phyloP scores from a whole-genome alignment of 2,329 filamentous ascomycete species.

The Delphinella strobiligena region DNA sequence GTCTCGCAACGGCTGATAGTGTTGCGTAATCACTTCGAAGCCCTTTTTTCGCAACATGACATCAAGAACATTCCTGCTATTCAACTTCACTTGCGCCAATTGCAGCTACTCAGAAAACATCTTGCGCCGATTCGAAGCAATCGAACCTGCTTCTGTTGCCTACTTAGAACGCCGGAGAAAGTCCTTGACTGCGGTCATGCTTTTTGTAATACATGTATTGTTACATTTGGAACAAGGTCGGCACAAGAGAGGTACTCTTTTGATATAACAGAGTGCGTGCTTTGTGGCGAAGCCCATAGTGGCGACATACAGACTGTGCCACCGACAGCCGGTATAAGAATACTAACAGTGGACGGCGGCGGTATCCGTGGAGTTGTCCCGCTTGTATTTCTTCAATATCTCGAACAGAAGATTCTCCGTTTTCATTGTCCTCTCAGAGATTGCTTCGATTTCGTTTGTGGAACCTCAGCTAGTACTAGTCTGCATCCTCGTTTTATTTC shows the following conservation, averaged over 20 bases:
- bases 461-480: conserved; percentile 18
- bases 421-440: conserved; percentile 13
- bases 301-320: conserved; percentile 19
- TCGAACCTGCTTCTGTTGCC: conserved; percentile 19
- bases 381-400: conserved; percentile 12
- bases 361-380: conserved; percentile 17
- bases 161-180: conserved; percentile 18
- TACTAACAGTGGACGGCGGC: conserved; percentile 27
- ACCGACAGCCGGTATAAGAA: conserved; percentile 20
- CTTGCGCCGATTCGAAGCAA: conserved; percentile 8
- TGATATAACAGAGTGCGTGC: conserved; percentile 16
- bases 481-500: background rate
- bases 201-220: conserved; percentile 23
- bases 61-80: too few species aligned
- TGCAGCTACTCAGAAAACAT: background rate
- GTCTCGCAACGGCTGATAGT: too few species aligned
- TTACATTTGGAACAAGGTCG: conserved; percentile 16
- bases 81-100: conserved; percentile 1
- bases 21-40: too few species aligned
- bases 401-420: conserved; percentile 11
- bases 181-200: conserved; percentile 22
- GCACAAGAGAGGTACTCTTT: conserved; percentile 15
- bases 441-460: conserved; percentile 18
- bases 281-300: conserved; percentile 14
- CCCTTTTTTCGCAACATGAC: too few species aligned